Evolutionary conservation across 2,329 filamentous ascomycete species (phyloP), one percentile per base, ranked within the genome.

Genomic region (Sporothrix euskadiensis): DNA sequence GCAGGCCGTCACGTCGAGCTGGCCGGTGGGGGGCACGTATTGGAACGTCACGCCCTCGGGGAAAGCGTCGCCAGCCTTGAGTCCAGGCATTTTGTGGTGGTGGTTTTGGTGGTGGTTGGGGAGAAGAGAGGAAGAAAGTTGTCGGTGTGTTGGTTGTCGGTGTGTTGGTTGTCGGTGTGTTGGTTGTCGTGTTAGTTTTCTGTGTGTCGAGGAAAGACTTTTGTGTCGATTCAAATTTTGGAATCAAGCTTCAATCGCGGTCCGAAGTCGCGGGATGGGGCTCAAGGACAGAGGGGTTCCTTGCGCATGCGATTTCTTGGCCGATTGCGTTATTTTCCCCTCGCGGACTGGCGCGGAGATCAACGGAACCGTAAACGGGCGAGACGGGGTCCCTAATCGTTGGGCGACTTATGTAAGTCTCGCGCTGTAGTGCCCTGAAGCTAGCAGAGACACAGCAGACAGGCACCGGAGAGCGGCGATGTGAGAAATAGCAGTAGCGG

Each of bases 41-140:
- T 47, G 39, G 61, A 66, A 66, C n/a, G 19, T 12, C 9, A 66
- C 61, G 39, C n/a, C 61, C 39, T 66, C 61, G 61, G 61, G 59
- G 22, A 66, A 66, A 3, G 39, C 61, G 39, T 66, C 61, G 61
- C 61, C 61, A 47, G 61, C 61, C 14, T 47, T 66, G 22, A 66
- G 39, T 30, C 32, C 57, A 39, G 61, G 16, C 61, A 66, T 66
- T 4, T 6, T 47, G 61, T 16, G 12, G 61, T 16, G 61, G 32
- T 22, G 7, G 57, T 7, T 9, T 16, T 1, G 35, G n/a, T 63
- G 19, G 8, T 61, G 22, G 57, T 22, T 19, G 32, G 22, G 30
- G 22, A 26, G 30, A 9, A 32, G 16, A 5, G 26, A 57, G 56
- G 12, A 16, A 59, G 56, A 26, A 22, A 10, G 16, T 32, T 47